Evolutionary conservation across 257 asterid species (phyloP), one percentile per base, ranked within the genome.

Genomic region (Nicotiana benthamiana): DNA sequence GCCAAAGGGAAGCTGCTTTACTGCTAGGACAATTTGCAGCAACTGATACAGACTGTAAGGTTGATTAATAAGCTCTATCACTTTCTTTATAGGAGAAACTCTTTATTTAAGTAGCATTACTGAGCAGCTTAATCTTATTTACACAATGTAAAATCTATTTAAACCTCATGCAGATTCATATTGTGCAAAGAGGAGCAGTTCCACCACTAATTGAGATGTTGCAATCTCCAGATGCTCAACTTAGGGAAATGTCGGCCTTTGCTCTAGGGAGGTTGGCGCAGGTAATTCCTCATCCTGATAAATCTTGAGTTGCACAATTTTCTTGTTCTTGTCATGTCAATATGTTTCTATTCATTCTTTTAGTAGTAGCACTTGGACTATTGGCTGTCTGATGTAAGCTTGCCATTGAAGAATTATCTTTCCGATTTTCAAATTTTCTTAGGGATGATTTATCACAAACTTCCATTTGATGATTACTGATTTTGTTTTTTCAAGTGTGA

Each of bases 1-100:
- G 99, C 90, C 98, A 94, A 87, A 90, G 99, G 82, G 99, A 96
- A 89, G 97, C 99, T 87, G 99, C 99, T 85, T 88, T 96, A 88
- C 91, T 96, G 75, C 96, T 96, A 67, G 99, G 99, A 84, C 99
- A 96, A 88, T 96, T 96, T 86, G 98, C 99, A 79, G 98, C 98
- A 34, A 96, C 99, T 27, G 98, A 96, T 88, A 90, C 99, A 62
- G 98, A 96, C 87, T 94, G 97, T 89, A 94, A 96, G 99, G 99
- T 96, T 85, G 94, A 89, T 77, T n/a, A 82, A 48, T 82, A 53
- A 60, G 68, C 75, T 77, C 59, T 52, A 27, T 22, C 40, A 28
- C 20, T 22, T 67, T 79, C 8, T 43, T 26, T 52, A 51, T 27
- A 46, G 57, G 30, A 3, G 62, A 43, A 36, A 16, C 40, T 52